phyloP scores from a whole-genome alignment of 2,329 filamentous ascomycete genomes.

The Cytospora chrysosperma region DNA sequence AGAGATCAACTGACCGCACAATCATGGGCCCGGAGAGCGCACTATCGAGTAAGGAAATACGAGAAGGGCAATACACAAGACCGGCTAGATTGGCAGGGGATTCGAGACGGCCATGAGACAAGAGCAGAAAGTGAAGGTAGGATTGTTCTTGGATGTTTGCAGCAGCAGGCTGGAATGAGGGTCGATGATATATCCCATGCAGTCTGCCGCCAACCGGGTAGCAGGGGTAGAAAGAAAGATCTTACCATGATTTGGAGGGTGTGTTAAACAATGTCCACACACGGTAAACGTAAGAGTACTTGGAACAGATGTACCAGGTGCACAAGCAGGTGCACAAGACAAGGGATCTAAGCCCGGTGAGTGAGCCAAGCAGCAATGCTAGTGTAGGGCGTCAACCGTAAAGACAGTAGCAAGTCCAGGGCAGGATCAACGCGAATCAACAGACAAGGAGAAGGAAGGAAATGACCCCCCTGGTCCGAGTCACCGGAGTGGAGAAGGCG shows the following conservation, averaged over 20 bases:
- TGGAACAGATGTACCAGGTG: constrained; percentile 23
- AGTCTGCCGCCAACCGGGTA: constrained; percentile 42
- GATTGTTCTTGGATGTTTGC: background rate
- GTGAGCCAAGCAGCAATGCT: constrained; percentile 16
- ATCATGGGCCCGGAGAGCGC: constrained; percentile 17
- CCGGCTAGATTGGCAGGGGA: constrained; percentile 3
- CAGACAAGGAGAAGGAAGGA: constrained; percentile 24
- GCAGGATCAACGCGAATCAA: constrained; percentile 18
- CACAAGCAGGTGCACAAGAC: constrained; percentile 14
- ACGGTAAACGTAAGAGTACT: constrained; percentile 32
- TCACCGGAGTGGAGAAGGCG: constrained; percentile 13
- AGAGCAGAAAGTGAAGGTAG: constrained; percentile 11
- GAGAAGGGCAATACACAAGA: background rate
- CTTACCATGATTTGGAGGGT: constrained; percentile 51
- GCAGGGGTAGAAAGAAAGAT: constrained; percentile 32
- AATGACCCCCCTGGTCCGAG: constrained; percentile 11
- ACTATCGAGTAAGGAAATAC: background rate
- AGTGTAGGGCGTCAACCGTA: constrained; percentile 14
- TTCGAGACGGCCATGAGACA: constrained; percentile 3
- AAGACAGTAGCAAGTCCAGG: constrained; percentile 18
- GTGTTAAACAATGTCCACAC: constrained; percentile 37
- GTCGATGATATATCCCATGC: constrained; percentile 45
- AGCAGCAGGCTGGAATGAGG: constrained; percentile 30
- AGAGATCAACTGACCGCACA: constrained; percentile 36
- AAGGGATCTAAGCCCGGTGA: constrained; percentile 17